Evolutionary conservation across 192 early-diverging fungal species (phyloP), one percentile per base, ranked within the genome.

Genomic region (Geranomyces variabilis): DNA sequence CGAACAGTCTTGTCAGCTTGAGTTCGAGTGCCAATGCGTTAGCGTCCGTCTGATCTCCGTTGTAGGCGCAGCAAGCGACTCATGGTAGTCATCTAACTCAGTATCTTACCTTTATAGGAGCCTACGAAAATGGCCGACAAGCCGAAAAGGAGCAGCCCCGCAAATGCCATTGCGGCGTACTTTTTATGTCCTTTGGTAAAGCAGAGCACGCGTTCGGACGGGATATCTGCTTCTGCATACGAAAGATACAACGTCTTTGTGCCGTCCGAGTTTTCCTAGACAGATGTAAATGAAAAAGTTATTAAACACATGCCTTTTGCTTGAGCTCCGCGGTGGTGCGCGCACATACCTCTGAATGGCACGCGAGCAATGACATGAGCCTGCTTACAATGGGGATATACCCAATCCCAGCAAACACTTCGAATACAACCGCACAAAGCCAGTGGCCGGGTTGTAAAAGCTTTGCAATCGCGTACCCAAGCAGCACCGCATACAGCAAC

Each of bases 41-140:
- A 53, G 51, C 19, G 17, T 26, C 51, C n/a, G n/a, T n/a, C n/a
- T n/a, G n/a, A n/a, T n/a, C n/a, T n/a, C n/a, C n/a, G n/a, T n/a
- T n/a, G n/a, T n/a, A n/a, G n/a, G n/a, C n/a, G n/a, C n/a, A n/a
- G n/a, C n/a, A n/a, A n/a, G n/a, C n/a, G n/a, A n/a, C n/a, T n/a
- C n/a, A n/a, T n/a, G n/a, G n/a, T n/a, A n/a, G n/a, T n/a, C n/a
- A n/a, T n/a, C 10, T 10, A 41, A 10, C 36, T 41, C 5, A 3
- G 5, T 41, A 41, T n/a, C 51, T 53, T 12, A 70, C 68, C 68
- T 61, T 70, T 70, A 44, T 70, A 70, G 5, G 68, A 70, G 17
- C 68, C 68, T 29, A 70, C 68, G 28, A 70, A 70, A 70, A 61
- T 70, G 3, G 68, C 68, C 28, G 68, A 70, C 10, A 70, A 56